These are phyloP conservation scores for Skeletonema marinoi DNA, from an alignment of 108 stramenopile genomes.

Conservation along the genomic window DNA sequence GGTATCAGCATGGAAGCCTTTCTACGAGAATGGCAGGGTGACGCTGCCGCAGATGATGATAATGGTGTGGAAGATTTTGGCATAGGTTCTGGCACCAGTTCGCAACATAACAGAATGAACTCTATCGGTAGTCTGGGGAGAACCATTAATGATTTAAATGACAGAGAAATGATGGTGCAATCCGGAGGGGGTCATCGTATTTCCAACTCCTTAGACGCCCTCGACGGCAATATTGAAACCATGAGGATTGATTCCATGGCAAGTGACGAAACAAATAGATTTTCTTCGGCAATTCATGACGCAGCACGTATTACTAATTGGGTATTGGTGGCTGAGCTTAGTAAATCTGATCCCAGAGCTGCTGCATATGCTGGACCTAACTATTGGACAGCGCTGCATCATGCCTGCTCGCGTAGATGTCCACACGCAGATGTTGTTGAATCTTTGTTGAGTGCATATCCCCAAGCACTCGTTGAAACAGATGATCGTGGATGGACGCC, in stretches of 20 bases:
- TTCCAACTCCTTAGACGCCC: background rate
- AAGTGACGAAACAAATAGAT: background rate
- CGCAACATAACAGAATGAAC: background rate
- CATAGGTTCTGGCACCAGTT: background rate
- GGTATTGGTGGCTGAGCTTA: slow-evolving; percentile 45
- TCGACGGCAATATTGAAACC: background rate
- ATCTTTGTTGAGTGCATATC: slow-evolving; percentile 66
- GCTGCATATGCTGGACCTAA: slow-evolving; percentile 65
- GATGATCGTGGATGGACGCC: slow-evolving; percentile 78
- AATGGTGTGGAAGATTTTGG: background rate
- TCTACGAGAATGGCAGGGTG: background rate
- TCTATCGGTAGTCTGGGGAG: background rate
- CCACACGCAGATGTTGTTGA: slow-evolving; percentile 68
- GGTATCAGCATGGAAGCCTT: background rate
- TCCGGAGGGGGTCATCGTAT: background rate
- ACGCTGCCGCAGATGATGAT: background rate
- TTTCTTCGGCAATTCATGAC: slow-evolving; percentile 65
- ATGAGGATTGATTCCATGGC: background rate
- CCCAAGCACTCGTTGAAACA: slow-evolving; percentile 59
- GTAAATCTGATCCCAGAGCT: slow-evolving; percentile 50
- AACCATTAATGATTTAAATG: background rate
- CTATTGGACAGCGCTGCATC: slow-evolving; percentile 78
- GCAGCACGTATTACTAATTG: slow-evolving; percentile 69
- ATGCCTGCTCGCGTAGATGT: slow-evolving; percentile 78
- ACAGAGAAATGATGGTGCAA: background rate